Percentiles rank a stretch among this genome's conserved stretches.
phyloP scores from a whole-genome alignment of 2,329 filamentous ascomycete species.

The Alternaria ventricosa region DNA sequence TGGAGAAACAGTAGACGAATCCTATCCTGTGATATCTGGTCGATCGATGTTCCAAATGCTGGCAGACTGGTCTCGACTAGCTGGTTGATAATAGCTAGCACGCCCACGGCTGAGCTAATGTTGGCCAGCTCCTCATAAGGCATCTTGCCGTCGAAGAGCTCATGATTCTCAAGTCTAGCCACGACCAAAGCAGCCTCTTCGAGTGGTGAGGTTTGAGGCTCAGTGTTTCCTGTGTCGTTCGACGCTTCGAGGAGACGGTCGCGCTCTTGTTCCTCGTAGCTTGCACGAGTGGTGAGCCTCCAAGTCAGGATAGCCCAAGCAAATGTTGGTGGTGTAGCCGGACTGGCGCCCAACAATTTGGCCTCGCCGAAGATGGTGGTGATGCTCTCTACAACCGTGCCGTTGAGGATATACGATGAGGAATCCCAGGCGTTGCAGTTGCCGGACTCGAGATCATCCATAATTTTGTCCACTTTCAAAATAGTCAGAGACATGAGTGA shows the following conservation, averaged over 20 bases:
- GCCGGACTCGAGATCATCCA: constrained; percentile 54
- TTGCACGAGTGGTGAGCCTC: constrained; percentile 31
- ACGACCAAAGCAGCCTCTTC: constrained; percentile 38
- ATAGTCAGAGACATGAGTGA: constrained; percentile 74
- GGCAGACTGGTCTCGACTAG: constrained; percentile 35
- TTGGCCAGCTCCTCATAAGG: constrained; percentile 37
- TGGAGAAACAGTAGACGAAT: constrained; percentile 72
- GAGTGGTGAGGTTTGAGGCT: constrained; percentile 26
- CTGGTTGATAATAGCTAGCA: constrained; percentile 35
- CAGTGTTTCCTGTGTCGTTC: constrained; percentile 15
- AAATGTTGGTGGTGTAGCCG: constrained; percentile 76
- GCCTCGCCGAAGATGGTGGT: constrained; percentile 73
- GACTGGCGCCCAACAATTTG: constrained; percentile 59
- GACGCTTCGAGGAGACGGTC: constrained; percentile 35
- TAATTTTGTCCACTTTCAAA: constrained; percentile 69
- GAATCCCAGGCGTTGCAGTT: constrained; percentile 33
- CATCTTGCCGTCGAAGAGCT: constrained; percentile 34
- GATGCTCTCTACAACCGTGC: constrained; percentile 72
- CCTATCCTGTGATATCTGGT: constrained; percentile 64
- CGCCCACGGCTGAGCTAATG: constrained; percentile 29
- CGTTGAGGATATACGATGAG: constrained; percentile 71
- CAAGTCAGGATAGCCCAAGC: constrained; percentile 75
- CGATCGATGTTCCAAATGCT: constrained; percentile 57
- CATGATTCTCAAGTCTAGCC: constrained; percentile 27
- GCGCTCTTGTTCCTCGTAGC: constrained; percentile 35